Evolutionary conservation across 2,329 filamentous ascomycete species (phyloP).

Genomic region (Dichotomopilus funicola): DNA sequence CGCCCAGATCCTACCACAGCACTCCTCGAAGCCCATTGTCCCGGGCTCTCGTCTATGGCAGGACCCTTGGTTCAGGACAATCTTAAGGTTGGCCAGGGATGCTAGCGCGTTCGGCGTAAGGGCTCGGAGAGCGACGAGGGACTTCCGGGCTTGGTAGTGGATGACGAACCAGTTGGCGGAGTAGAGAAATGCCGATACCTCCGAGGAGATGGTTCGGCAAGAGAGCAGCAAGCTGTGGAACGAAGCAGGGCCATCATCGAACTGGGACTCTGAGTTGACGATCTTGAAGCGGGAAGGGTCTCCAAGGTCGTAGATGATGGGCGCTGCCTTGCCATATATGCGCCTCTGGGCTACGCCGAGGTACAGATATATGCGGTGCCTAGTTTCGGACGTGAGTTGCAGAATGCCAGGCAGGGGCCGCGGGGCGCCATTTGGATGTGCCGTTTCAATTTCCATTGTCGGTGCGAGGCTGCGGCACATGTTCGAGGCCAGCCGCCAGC

Average conservation of each 20-base stretch:
- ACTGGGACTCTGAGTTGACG: not conserved
- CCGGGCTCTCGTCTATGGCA: not conserved
- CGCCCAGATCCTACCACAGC: not conserved
- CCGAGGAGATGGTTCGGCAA: not conserved
- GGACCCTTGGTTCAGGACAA: constrained; percentile 4
- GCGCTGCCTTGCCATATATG: not conserved
- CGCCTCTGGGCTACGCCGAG: not conserved
- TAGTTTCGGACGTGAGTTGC: not conserved
- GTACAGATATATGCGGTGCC: not conserved
- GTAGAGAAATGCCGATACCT: not conserved
- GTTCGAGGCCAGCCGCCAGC: too few species aligned
- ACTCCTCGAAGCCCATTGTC: not conserved
- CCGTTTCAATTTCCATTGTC: too few species aligned
- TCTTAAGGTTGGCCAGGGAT: not conserved
- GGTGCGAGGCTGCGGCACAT: too few species aligned
- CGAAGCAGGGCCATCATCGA: not conserved
- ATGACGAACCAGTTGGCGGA: constrained; percentile 1
- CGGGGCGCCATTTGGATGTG: too few species aligned
- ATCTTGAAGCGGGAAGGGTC: not conserved
- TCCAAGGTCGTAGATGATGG: not conserved
- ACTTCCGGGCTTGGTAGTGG: not conserved
- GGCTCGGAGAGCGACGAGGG: not conserved
- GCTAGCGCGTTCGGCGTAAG: not conserved
- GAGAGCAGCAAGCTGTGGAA: constrained; percentile 1
- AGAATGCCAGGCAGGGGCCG: constrained; percentile 1